A percentile compares a stretch with the other conserved stretches of the same genome.
These are phyloP conservation scores for Avena sativa DNA, from an alignment of 176 grass and related monocot species.

Conservation along the genomic window DNA sequence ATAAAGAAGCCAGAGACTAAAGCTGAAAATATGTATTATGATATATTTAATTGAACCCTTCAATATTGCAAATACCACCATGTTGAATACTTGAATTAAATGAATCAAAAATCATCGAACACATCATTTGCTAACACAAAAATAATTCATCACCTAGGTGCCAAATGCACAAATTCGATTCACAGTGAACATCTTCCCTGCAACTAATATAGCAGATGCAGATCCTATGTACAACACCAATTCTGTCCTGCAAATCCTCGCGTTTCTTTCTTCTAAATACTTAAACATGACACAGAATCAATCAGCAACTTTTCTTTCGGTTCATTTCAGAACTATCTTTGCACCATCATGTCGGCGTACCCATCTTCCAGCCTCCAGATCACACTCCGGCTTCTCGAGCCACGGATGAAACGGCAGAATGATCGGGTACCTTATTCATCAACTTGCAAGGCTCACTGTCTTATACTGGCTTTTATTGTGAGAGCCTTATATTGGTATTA, in stretches of 20 bases:
- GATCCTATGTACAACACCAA: constrained; percentile 56
- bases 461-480: no score
- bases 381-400: constrained; percentile 58
- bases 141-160: constrained; percentile 5
- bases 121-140: constrained; percentile 37
- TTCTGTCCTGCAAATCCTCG: constrained; percentile 37
- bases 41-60: constrained; percentile 2
- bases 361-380: constrained; percentile 67
- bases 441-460: no score
- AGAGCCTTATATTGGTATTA: no score
- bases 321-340: constrained; percentile 32
- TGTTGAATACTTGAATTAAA: constrained; percentile 25
- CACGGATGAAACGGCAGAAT: constrained; percentile 45
- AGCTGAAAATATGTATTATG: not conserved
- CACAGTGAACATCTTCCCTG: constrained; percentile 38
- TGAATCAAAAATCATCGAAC: constrained; percentile 16
- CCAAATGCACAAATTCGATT: constrained; percentile 33
- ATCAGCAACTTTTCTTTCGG: not conserved
- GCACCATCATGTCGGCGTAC: constrained; percentile 46
- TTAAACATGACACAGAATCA: constrained; percentile 33
- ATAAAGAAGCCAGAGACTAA: not conserved
- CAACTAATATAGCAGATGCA: constrained; percentile 30
- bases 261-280: constrained; percentile 48
- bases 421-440: constrained; percentile 18
- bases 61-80: not conserved